Base-by-base conservation (phyloP, 805 yeast genomes). In the Metschnikowia hibisci region DNA sequence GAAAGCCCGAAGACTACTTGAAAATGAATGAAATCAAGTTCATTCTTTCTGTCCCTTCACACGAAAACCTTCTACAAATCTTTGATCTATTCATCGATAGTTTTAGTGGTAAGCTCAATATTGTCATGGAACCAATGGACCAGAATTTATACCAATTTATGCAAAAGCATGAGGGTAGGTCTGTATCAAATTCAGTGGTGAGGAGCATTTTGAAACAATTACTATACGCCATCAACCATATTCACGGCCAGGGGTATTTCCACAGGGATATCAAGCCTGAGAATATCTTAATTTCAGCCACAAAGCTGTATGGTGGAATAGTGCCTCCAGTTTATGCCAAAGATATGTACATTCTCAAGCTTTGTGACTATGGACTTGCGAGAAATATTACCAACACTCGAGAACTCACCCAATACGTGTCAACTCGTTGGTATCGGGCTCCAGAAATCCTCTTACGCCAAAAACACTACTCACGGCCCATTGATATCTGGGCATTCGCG, bases 261-360 rank as follows among this genome's bases (percentile, higher is more conserved):
- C 98, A 91, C 61, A 76, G 99, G 44, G 99, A 91, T 68, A 74
- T 91, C 38, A 91, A 91, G 63, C 98, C 99, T 0, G 97, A 91
- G 57, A 91, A 91, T 62, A 83, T 91, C 20, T 74, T 91, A 52
- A 78, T 90, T 4, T 71, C 81, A 29, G 79, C 82, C 16, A 64
- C 83, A 5, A 62, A 65, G 31, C 72, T 72, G 39, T 84, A 75
- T 55, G 83, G 76, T 59, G 77, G 77, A 2, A 55, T 51, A 8
- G 54, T 76, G 14, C 82, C 82, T 1, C 57, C 51, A 33, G 54
- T 46, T 62, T 64, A 60, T 60, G 67, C 49, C 52, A 48, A 57
- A 29, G 74, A 75, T 47, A 61, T 67, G 18, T 86, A 81, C 53
- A 75, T 84, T 12, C 77, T 86, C 8, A 86, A 86, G 60, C 65